Conservation (phyloP, 192 early-diverging fungal species). For the Umbelopsis vinacea region DNA sequence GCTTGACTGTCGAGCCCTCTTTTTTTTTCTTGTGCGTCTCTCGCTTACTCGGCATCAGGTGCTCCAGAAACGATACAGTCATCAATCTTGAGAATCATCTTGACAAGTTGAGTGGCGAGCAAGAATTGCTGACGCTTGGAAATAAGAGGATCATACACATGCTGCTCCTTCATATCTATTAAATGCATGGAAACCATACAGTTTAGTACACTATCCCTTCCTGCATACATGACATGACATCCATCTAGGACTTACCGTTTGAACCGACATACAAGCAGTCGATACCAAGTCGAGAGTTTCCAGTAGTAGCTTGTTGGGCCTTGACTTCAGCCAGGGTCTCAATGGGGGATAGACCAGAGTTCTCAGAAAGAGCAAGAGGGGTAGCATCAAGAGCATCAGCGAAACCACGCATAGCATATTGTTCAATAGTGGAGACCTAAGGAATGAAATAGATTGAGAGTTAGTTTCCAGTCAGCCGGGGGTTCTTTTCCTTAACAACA, state of each 20-base stretch:
- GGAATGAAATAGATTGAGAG: slow-evolving; percentile 12
- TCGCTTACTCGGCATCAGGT: slow-evolving; percentile 20
- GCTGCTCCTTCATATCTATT: slow-evolving; percentile 95
- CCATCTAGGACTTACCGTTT: slow-evolving; percentile 59
- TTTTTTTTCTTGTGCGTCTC: not conserved
- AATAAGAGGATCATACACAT: slow-evolving; percentile 99
- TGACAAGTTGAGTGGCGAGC: slow-evolving; percentile 97
- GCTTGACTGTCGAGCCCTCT: not conserved
- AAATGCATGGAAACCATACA: no score
- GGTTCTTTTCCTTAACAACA: not conserved
- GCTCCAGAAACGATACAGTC: slow-evolving; percentile 69
- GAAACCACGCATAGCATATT: slow-evolving; percentile 99
- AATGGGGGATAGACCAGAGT: slow-evolving; percentile 96
- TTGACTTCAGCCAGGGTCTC: slow-evolving; percentile 97
- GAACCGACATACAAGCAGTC: slow-evolving; percentile 94
- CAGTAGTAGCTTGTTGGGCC: slow-evolving; percentile 87
- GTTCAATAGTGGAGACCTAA: slow-evolving; percentile 87
- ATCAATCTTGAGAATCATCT: slow-evolving; percentile 98
- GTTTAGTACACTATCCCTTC: slow-evolving; percentile 6
- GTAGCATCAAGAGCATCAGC: slow-evolving; percentile 94
- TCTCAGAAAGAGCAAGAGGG: slow-evolving; percentile 90
- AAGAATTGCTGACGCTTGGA: slow-evolving; percentile 99
- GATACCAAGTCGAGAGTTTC: slow-evolving; percentile 88
- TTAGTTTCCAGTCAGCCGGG: not conserved
- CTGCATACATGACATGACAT: slow-evolving; percentile 24